Evolutionary conservation across 164 flowering plant species (phyloP).

Genomic region (Aristolochia californica): DNA sequence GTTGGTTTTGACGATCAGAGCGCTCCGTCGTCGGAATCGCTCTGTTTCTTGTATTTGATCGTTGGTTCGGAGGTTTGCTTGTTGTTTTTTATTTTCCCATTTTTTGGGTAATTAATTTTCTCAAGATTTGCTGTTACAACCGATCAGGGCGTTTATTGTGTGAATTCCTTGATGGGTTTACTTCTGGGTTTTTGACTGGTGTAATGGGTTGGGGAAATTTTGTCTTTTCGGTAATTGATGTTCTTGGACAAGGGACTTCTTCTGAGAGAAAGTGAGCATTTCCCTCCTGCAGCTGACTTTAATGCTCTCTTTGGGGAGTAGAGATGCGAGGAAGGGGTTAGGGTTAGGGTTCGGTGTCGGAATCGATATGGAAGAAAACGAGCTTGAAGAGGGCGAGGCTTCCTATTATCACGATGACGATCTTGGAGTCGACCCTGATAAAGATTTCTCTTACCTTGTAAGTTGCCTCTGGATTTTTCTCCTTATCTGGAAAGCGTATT

Average conservation of each 20-base stretch:
- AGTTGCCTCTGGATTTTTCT: constrained; percentile 18
- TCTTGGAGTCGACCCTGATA: constrained; percentile 41
- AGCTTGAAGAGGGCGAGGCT: constrained; percentile 98
- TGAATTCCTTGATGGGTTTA: constrained; percentile 12
- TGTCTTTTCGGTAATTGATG: constrained; percentile 9
- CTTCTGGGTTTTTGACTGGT: constrained; percentile 13
- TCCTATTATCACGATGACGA: constrained; percentile 41
- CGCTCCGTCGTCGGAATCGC: constrained; percentile 1
- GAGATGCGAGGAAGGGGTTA: constrained; percentile 61
- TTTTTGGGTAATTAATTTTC: constrained; percentile 11
- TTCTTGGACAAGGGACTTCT: constrained; percentile 6
- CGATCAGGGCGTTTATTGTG: constrained; percentile 14
- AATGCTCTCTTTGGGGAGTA: constrained; percentile 63
- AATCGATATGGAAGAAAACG: constrained; percentile 58
- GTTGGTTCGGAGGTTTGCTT: neutral
- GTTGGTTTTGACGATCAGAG: constrained; percentile 11
- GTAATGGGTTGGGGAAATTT: constrained; percentile 16
- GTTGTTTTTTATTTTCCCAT: too few relatives aligned
- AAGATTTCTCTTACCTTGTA: constrained; percentile 66
- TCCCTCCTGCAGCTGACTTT: constrained; percentile 9
- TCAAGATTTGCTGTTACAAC: constrained; percentile 12
- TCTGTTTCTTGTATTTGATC: constrained; percentile 1
- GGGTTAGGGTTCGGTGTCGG: constrained; percentile 41
- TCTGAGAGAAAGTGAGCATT: constrained; percentile 12
- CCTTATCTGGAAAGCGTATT: neutral